A percentile compares a stretch with the other conserved stretches of the same genome.
These are phyloP conservation scores for Petasospora fabianii DNA, from an alignment of 1,139 yeast species.

Conservation along the genomic window DNA sequence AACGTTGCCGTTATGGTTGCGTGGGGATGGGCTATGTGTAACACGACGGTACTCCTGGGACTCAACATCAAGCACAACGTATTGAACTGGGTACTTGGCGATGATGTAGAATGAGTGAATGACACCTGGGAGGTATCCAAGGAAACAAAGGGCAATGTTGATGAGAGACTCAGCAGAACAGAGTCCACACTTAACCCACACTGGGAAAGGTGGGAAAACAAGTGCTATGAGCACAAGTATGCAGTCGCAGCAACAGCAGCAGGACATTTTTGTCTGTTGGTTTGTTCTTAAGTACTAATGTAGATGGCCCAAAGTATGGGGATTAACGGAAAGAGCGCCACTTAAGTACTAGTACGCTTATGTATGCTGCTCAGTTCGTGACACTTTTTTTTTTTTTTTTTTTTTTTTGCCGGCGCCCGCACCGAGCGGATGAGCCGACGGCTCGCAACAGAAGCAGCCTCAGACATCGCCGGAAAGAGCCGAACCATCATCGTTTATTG, in stretches of 20 bases:
- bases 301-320: no score
- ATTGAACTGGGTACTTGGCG: constrained; percentile 33
- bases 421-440: no score
- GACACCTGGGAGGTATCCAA: constrained; percentile 68
- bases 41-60: constrained; percentile 17
- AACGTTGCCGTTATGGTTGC: constrained; percentile 4
- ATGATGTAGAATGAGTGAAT: constrained; percentile 64
- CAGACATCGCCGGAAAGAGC: no score
- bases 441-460: no score
- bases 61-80: constrained; percentile 31
- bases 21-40: not conserved
- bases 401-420: no score
- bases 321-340: no score
- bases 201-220: constrained; percentile 69
- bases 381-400: no score
- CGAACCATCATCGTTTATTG: no score
- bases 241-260: constrained; percentile 42
- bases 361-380: no score
- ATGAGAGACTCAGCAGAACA: constrained; percentile 61
- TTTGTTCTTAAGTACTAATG: no score
- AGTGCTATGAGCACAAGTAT: constrained; percentile 57
- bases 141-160: constrained; percentile 51
- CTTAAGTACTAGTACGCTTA: no score
- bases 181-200: constrained; percentile 62
- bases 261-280: constrained; percentile 3